Percentiles rank a stretch among this genome's conserved stretches.
Conservation (phyloP, 768 basidiomycete genomes). For the Sporobolomyces phaffii region DNA sequence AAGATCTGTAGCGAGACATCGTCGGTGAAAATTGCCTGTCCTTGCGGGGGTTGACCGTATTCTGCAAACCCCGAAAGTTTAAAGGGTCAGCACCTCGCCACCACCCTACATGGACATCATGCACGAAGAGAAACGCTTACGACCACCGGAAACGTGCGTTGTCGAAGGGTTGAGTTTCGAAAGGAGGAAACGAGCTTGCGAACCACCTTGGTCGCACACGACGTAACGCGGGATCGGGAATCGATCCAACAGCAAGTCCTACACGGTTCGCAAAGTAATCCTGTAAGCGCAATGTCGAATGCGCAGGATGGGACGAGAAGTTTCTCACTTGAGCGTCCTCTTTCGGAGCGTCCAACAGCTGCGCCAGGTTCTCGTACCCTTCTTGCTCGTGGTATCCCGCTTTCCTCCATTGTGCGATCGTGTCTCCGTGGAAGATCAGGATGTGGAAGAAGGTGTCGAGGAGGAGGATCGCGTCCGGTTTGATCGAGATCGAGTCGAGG, state of each 20-base stretch:
- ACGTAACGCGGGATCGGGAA: constrained; percentile 97
- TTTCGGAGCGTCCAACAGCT: constrained; percentile 76
- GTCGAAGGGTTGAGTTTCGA: constrained; percentile 96
- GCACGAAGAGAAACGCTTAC: too few relatives aligned
- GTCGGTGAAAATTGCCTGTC: constrained; percentile 95
- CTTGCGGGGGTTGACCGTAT: constrained; percentile 71
- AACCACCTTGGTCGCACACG: constrained; percentile 93
- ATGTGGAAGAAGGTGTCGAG: constrained; percentile 99
- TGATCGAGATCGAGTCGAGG: constrained; percentile 94
- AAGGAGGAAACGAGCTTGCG: constrained; percentile 94
- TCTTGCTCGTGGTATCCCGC: constrained; percentile 98
- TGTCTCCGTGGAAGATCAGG: constrained; percentile 97
- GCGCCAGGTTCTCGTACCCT: constrained; percentile 97
- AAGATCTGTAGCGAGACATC: constrained; percentile 96
- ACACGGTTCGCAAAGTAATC: too few relatives aligned
- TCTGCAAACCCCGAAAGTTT: constrained; percentile 48
- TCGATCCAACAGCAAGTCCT: constrained; percentile 91
- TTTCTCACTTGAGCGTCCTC: constrained; percentile 61
- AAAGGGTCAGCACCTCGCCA: constrained; percentile 50
- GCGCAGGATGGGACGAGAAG: not conserved
- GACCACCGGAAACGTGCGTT: constrained; percentile 74
- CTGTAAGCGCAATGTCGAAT: too few relatives aligned
- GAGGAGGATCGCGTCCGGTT: constrained; percentile 89
- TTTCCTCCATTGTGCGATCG: constrained; percentile 95
- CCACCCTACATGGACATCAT: too few relatives aligned